A percentile compares a stretch with the other conserved stretches of the same genome.
Conservation (phyloP, 371 early-diverging fungal species). For the Mucor velutinosus region DNA sequence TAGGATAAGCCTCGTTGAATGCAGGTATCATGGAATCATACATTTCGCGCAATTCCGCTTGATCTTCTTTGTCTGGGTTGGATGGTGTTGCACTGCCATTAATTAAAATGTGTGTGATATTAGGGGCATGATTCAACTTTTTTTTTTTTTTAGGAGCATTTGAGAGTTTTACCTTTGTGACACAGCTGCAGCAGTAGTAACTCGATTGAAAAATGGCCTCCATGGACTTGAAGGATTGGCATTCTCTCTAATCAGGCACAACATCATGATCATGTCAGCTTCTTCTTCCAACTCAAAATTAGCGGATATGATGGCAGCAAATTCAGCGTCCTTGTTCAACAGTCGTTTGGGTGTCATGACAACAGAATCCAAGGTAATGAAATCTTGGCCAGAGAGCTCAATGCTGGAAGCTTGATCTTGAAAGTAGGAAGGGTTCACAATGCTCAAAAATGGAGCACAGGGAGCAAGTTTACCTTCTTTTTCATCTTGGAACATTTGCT, state of each 20-base stretch:
- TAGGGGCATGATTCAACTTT: too few species aligned
- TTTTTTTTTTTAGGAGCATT: not conserved
- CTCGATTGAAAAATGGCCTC: slow-evolving; percentile 32
- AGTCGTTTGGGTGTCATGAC: slow-evolving; percentile 32
- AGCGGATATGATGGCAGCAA: slow-evolving; percentile 24
- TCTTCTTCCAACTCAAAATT: slow-evolving; percentile 53
- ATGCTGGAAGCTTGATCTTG: not conserved
- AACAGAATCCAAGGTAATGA: slow-evolving; percentile 23
- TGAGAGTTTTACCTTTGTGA: slow-evolving; percentile 16
- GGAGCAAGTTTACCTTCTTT: slow-evolving; percentile 20
- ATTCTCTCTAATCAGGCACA: slow-evolving; percentile 43
- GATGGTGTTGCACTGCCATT: not conserved
- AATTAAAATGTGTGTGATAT: not conserved
- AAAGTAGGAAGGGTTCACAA: slow-evolving; percentile 29
- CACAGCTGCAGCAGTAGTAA: not conserved
- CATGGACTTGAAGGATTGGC: slow-evolving; percentile 28
- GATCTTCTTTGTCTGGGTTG: not conserved
- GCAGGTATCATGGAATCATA: slow-evolving; percentile 46
- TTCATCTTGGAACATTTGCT: slow-evolving; percentile 28
- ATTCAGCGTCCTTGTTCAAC: slow-evolving; percentile 23
- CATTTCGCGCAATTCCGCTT: slow-evolving; percentile 38
- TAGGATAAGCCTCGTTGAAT: slow-evolving; percentile 41
- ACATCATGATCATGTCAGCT: slow-evolving; percentile 49
- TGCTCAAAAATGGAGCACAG: slow-evolving; percentile 34
- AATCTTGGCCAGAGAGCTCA: slow-evolving; percentile 9